phyloP scores from a whole-genome alignment of 2,329 filamentous ascomycete genomes.

The Arthrobotrys musiformis region DNA sequence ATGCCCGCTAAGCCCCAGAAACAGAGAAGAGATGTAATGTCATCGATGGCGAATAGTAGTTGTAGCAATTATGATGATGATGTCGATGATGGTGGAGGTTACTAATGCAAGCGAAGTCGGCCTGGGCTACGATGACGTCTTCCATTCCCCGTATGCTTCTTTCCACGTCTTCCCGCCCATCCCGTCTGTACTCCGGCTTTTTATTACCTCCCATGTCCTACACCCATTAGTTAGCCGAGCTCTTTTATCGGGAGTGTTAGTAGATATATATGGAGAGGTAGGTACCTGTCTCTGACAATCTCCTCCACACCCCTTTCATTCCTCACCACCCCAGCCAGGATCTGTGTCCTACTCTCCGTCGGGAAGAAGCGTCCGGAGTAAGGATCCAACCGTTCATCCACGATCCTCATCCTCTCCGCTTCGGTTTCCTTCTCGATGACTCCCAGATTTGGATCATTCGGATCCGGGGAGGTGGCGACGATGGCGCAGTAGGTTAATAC shows the following conservation, averaged over 20 bases:
- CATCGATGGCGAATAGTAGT: too few relatives aligned
- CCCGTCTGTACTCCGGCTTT: slow-evolving; percentile 34
- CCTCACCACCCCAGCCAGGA: slow-evolving; percentile 76
- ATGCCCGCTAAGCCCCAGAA: too few relatives aligned
- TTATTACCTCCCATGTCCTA: slow-evolving; percentile 50
- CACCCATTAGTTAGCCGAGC: neutral
- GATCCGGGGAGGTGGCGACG: slow-evolving; percentile 87
- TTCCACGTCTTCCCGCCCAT: slow-evolving; percentile 46
- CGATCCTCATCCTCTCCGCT: slow-evolving; percentile 75
- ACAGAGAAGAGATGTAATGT: too few relatives aligned
- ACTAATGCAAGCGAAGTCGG: neutral
- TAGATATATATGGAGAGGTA: neutral
- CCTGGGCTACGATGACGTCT: slow-evolving; percentile 20
- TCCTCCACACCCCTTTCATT: slow-evolving; percentile 80
- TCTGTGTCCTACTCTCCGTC: slow-evolving; percentile 81
- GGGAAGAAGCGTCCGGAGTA: slow-evolving; percentile 88
- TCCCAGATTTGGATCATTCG: slow-evolving; percentile 81
- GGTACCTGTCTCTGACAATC: slow-evolving; percentile 76
- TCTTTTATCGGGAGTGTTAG: neutral
- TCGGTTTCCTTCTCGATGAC: slow-evolving; percentile 76
- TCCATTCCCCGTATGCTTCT: slow-evolving; percentile 44
- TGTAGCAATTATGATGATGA: too few relatives aligned
- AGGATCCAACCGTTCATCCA: slow-evolving; percentile 90
- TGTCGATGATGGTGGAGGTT: neutral
- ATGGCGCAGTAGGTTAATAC: slow-evolving; percentile 88